Evolutionary conservation across 805 yeast species (phyloP), one percentile per base, ranked within the genome.

Genomic region (Suhomyces emberorum): DNA sequence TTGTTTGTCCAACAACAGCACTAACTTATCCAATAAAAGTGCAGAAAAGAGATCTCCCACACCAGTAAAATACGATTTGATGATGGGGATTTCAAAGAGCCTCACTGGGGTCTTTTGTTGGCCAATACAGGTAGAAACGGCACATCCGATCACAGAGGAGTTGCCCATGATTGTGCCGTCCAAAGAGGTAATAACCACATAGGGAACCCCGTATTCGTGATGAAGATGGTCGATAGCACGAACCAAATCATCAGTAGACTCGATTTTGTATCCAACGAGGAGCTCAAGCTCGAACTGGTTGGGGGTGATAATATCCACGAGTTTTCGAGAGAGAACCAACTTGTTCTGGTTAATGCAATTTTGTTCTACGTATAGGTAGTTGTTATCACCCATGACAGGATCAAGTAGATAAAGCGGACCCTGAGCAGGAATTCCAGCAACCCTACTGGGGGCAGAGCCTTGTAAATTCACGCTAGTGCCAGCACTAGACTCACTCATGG

Each of bases 11-110:
- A 46, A 28, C 24, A 48, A 50, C 1, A 55, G 55, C 47, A 59
- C 65, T 19, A 81, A 63, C 46, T 85, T 73, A 56, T 83, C 95
- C 4, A 86, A 48, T 21, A 88, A 57, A 26, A 89, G 57, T 0
- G 95, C 91, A 0, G 95, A 81, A 49, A 91, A 89, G 28, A 89
- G 60, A 52, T 89, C 98, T 5, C 98, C 98, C 0, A 93, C 95
- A 1, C 98, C 98, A 0, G 96, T 87, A 61, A 89, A 91, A 56
- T 91, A 88, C 4, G 91, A 81, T 37, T 81, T 77, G 28, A 87
- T 74, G 23, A 70, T 65, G 2, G 85, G 83, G 10, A 83, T 70
- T 45, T 70, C 69, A 49, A 75, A 79, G 7, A 10, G 7, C 9
- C 23, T 7, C 14, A 23, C 12, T 5, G 12, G 14, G 5, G 14